Evolutionary conservation across 306 rosid genomes (phyloP).

Genomic region (Pyrus betulifolia): DNA sequence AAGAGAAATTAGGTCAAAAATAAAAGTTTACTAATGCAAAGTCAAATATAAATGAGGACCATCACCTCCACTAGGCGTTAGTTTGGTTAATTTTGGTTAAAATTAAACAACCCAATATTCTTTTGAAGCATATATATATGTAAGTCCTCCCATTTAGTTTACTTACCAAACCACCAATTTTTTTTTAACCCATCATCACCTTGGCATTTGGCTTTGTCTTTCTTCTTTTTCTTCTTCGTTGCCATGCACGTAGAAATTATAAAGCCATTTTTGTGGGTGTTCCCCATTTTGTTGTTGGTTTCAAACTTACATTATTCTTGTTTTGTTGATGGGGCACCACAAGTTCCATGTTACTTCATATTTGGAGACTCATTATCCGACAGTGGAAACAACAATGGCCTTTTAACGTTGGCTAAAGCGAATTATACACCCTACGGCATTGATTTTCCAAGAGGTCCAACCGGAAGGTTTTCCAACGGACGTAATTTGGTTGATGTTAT

Average conservation of each 20-base stretch:
- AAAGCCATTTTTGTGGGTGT: neutral
- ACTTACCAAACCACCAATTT: neutral
- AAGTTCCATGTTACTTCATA: constrained; percentile 34
- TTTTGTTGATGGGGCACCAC: constrained; percentile 1
- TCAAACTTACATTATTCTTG: neutral
- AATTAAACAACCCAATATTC: too few species aligned
- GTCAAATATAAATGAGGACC: too few species aligned
- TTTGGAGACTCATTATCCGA: constrained; percentile 54
- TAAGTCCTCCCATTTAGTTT: neutral
- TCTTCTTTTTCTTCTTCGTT: neutral
- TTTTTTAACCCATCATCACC: neutral
- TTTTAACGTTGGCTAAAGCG: constrained; percentile 13
- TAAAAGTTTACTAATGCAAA: too few species aligned
- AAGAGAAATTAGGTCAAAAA: too few species aligned
- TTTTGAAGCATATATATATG: neutral
- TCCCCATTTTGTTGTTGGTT: neutral
- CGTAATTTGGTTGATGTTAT: constrained; percentile 29
- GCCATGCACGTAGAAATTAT: neutral
- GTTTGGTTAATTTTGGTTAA: too few species aligned
- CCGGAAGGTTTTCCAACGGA: constrained; percentile 55
- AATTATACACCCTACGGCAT: constrained; percentile 50
- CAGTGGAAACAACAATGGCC: constrained; percentile 47
- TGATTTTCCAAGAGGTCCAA: constrained; percentile 37
- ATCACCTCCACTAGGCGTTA: too few species aligned
- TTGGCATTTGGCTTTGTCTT: too few species aligned